Conservation (phyloP, 1,139 yeast species). For the Sporopachydermia cereana region DNA sequence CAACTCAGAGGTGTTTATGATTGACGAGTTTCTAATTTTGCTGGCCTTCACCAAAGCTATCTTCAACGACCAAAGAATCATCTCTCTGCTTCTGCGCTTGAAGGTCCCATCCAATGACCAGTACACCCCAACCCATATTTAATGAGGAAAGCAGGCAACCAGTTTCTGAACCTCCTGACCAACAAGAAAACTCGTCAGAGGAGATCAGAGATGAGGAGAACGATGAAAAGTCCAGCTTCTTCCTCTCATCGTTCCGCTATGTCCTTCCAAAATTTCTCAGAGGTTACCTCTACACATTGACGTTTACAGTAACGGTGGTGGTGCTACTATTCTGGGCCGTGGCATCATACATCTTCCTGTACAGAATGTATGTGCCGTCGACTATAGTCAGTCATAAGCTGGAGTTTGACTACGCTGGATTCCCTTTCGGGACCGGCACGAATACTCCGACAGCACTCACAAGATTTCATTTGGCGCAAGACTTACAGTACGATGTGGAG, state of each 20-base stretch:
- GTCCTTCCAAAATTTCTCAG: slow-evolving; percentile 1
- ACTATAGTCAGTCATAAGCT: background rate
- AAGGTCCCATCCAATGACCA: too few relatives aligned
- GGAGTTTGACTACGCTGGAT: background rate
- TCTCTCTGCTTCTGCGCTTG: too few relatives aligned
- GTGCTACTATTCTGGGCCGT: slow-evolving; percentile 2
- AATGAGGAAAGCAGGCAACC: too few relatives aligned
- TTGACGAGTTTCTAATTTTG: too few relatives aligned
- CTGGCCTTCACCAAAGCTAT: too few relatives aligned
- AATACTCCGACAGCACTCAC: background rate
- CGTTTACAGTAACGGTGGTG: background rate
- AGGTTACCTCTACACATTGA: background rate
- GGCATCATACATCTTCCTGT: background rate
- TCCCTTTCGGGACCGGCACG: background rate
- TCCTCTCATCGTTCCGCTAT: background rate
- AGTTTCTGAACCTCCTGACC: too few relatives aligned
- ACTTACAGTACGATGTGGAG: background rate
- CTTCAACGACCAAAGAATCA: too few relatives aligned
- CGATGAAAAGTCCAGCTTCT: too few relatives aligned
- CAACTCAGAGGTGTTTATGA: too few relatives aligned
- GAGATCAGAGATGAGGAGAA: too few relatives aligned
- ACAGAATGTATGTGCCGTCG: background rate
- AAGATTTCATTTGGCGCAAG: background rate
- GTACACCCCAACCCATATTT: too few relatives aligned
- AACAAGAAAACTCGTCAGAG: too few relatives aligned